These are phyloP conservation scores for Fonsecaea nubica DNA, from an alignment of 2,329 filamentous ascomycete genomes.

Conservation along the genomic window DNA sequence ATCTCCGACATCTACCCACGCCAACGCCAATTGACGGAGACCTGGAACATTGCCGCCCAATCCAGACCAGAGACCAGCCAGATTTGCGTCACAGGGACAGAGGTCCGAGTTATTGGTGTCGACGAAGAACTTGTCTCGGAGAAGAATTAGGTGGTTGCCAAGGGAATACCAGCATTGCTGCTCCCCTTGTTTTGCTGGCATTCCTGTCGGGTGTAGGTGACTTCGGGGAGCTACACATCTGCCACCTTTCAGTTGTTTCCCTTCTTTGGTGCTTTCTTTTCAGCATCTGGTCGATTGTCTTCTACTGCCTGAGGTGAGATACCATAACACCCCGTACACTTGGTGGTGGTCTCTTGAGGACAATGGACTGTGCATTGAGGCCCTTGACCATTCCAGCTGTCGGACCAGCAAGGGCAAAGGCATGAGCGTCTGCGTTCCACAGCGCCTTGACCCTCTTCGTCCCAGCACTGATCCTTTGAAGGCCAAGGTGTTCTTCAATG, in stretches of 20 bases:
- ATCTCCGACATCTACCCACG: neutral
- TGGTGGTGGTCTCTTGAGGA: slow-evolving; percentile 9
- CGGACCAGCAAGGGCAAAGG: slow-evolving; percentile 23
- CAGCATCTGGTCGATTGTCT: slow-evolving; percentile 16
- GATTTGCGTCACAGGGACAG: slow-evolving; percentile 20
- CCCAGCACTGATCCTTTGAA: slow-evolving; percentile 35
- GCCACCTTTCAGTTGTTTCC: slow-evolving; percentile 19
- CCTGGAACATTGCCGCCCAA: slow-evolving; percentile 19
- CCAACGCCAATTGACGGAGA: slow-evolving; percentile 9
- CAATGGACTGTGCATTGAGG: slow-evolving; percentile 30
- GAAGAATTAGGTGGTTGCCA: slow-evolving; percentile 31
- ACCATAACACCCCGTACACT: slow-evolving; percentile 4
- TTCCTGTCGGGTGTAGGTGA: slow-evolving; percentile 23
- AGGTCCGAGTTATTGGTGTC: slow-evolving; percentile 13
- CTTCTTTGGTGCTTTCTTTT: slow-evolving; percentile 15
- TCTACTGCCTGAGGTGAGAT: slow-evolving; percentile 28
- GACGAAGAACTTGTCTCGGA: slow-evolving; percentile 19
- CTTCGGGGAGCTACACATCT: slow-evolving; percentile 12
- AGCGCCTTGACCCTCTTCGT: slow-evolving; percentile 35
- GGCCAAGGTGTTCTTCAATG: slow-evolving; percentile 35
- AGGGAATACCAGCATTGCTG: slow-evolving; percentile 31
- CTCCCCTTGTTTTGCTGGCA: slow-evolving; percentile 35
- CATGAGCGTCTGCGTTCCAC: slow-evolving; percentile 20
- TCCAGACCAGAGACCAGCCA: slow-evolving; percentile 18
- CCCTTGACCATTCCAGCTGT: slow-evolving; percentile 21